Evolutionary conservation across 208 protist genomes (phyloP), one percentile per base, ranked within the genome.

Genomic region (Leishmania major): DNA sequence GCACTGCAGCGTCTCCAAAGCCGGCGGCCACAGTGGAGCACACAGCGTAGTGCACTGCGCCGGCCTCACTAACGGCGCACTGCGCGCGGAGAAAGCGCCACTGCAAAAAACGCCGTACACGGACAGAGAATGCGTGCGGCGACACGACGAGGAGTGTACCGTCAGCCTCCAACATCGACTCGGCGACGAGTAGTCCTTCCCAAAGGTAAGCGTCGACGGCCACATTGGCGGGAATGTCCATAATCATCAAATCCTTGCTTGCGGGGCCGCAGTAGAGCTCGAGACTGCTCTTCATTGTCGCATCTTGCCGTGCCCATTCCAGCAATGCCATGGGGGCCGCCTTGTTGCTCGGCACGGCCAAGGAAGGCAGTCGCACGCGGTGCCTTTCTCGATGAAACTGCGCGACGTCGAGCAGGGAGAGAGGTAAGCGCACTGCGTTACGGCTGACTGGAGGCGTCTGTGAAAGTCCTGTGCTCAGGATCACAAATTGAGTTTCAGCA

Each of bases 171-270:
- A 86, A 40, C 75, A 67, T 55, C 57, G 78, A 80, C 55, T 86
- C 83, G 0, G 83, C 83, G 31, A 83, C 78, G 13, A 86, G 49
- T 2, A 86, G 51, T 17, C 60, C 57, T 60, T 86, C 83, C 83
- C 83, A 86, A 51, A 86, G 17, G n/a, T 45, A 43, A 31, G 37
- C 57, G 22, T 86, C 83, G 10, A 35, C 53, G 13, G 13, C 19
- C 15, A 55, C 64, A 51, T n/a, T 10, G 35, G 70, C 51, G 3
- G 78, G 53, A 22, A 57, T 35, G 43, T 83, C 78, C 5, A 86
- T 64, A 15, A 86, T 25, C 51, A 86, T 37, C 45, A 86, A 59
- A 62, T 86, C 83, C 17, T 86, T 86, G 83, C 83, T 86, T 51
- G 62, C 74, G 0, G 83, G 74, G 1, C 66, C n/a, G 31, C 83